Base-by-base conservation (phyloP, 1,284 basidiomycete genomes). In the Rhodotorula mucilaginosa region DNA sequence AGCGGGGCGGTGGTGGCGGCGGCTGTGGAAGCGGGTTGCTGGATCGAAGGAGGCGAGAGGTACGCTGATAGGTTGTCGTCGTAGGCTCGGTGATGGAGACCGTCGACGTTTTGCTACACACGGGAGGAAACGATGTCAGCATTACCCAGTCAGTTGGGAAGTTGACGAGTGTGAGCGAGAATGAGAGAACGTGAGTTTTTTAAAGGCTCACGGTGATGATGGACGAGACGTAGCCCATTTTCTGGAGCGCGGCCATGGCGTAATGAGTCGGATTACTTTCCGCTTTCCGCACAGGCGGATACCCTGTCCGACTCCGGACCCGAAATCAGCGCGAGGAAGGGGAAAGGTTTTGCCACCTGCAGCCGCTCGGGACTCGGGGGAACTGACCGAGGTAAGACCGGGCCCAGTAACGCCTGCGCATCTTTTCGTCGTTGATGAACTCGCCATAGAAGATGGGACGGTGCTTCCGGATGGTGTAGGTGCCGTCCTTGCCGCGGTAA, bases 191-290 rank as follows among this genome's bases (percentile, higher is more conserved):
- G 65, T 76, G 62, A 26, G 26, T 26, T 7, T 10, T 34, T 8
- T 7, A 34, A 34, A 34, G 12, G 59, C 81, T 81, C 77, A 95
- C 96, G 0, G 94, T 97, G 68, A 97, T 88, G 39, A 93, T 81
- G n/a, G 83, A 82, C 10, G 51, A 44, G 26, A 90, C 84, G 64
- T 88, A 81, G 12, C 85, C 86, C 12, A 89, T 82, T 71, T 91
- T 84, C 78, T 93, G 89, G 46, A 96, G 83, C 2, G 92, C 90
- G 3, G 91, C 89, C 39, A 97, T 82, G 23, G 90, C 89, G 78
- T 88, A 91, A 80, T 97, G 93, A 0, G 90, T 93, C 7, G 91
- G 88, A 76, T 96, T 97, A 2, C 93, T 91, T 61, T 86, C 84
- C 0, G 93, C 86, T 72, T 89, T 87, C 48, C 89, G 86, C 0